phyloP scores from a whole-genome alignment of 106 monocot species.

The Dendrobium huoshanense region DNA sequence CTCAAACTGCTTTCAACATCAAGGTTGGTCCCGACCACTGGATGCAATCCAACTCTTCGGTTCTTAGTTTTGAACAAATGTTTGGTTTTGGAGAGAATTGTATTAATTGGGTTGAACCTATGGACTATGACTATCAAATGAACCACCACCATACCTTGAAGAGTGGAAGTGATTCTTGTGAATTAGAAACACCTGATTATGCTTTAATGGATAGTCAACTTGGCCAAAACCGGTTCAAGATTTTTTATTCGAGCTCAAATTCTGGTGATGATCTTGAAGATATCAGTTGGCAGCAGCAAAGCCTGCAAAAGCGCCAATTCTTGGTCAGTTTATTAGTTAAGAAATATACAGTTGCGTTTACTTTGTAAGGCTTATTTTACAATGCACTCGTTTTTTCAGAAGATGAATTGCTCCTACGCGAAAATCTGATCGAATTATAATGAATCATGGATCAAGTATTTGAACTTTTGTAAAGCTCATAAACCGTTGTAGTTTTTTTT shows the following conservation, averaged over 20 bases:
- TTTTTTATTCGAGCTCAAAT: conserved; percentile 21
- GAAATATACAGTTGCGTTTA: too few relatives aligned
- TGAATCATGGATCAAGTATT: too few relatives aligned
- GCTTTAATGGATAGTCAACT: neutral
- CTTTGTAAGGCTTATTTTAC: too few relatives aligned
- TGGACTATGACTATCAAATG: conserved; percentile 5
- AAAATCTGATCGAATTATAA: too few relatives aligned
- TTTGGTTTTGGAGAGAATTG: conserved; percentile 25
- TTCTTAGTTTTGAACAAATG: conserved; percentile 67
- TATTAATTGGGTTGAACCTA: conserved; percentile 28
- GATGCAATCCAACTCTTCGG: conserved; percentile 32
- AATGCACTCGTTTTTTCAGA: too few relatives aligned
- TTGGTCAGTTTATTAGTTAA: neutral
- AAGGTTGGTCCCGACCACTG: conserved; percentile 4
- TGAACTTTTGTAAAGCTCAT: too few relatives aligned
- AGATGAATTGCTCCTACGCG: too few relatives aligned
- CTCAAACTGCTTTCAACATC: conserved; percentile 13
- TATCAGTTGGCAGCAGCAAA: neutral
- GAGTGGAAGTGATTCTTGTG: too few relatives aligned
- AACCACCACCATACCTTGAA: neutral
- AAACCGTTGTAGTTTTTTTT: too few relatives aligned
- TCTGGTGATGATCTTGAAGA: neutral
- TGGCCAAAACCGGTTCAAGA: conserved; percentile 29
- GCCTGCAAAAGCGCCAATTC: neutral
- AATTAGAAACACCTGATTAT: neutral